These are phyloP conservation scores for Monosporascus sp. DNA, from an alignment of 2,329 filamentous ascomycete species.

Conservation along the genomic window DNA sequence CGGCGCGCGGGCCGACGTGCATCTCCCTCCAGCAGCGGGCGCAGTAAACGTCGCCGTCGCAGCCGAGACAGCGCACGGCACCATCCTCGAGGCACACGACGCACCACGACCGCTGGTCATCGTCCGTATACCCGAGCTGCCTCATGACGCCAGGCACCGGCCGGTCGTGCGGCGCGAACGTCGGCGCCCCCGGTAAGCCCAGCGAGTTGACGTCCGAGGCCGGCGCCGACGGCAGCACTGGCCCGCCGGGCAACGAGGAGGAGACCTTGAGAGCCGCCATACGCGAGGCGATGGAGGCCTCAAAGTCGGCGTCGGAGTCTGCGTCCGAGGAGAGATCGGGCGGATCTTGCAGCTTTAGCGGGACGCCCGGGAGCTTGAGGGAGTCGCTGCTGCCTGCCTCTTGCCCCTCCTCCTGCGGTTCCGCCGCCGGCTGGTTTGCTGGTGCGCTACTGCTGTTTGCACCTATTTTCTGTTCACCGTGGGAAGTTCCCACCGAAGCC, in stretches of 20 bases:
- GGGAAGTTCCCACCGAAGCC: background rate
- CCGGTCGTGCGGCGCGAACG: conserved; percentile 24
- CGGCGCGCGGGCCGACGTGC: conserved; percentile 64
- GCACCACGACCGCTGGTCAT: conserved; percentile 74
- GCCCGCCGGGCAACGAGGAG: conserved; percentile 3
- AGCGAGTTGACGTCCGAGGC: background rate
- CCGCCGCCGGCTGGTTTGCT: background rate
- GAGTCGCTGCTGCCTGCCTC: conserved; percentile 9
- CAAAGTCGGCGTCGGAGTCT: conserved; percentile 30
- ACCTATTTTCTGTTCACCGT: conserved; percentile 3
- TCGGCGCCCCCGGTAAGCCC: background rate
- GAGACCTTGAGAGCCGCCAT: conserved; percentile 46
- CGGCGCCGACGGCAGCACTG: conserved; percentile 18
- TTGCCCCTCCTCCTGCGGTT: background rate
- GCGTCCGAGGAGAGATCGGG: conserved; percentile 8
- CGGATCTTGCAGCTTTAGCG: conserved; percentile 37
- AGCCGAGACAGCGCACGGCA: conserved; percentile 66
- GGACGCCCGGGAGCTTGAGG: conserved; percentile 43
- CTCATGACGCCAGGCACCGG: conserved; percentile 34
- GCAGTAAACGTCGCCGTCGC: conserved; percentile 70
- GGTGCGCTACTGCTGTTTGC: background rate
- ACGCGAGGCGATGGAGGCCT: conserved; percentile 45
- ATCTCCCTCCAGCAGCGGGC: conserved; percentile 75
- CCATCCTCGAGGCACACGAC: conserved; percentile 78
- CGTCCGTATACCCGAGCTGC: conserved; percentile 53